phyloP scores from a whole-genome alignment of 768 basidiomycete genomes.

The Termitomyces heimii region DNA sequence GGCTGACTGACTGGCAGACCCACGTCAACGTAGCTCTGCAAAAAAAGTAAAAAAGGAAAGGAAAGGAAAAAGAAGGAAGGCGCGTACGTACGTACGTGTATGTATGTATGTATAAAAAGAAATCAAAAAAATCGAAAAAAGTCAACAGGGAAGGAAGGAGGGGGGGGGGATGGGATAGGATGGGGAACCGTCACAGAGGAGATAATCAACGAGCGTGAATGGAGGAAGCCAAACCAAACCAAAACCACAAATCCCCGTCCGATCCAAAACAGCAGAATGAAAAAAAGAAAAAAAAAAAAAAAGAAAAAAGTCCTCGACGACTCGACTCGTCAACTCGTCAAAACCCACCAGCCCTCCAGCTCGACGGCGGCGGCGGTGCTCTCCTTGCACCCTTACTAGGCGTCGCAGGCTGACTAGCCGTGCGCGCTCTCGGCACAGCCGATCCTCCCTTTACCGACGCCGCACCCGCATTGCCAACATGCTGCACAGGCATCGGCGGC shows the following conservation, averaged over 20 bases:
- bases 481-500: slow-evolving; percentile 28
- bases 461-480: slow-evolving; percentile 1
- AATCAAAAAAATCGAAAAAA: slow-evolving; percentile 3
- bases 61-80: no score
- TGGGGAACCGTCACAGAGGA: neutral
- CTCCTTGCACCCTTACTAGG: slow-evolving; percentile 22
- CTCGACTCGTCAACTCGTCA: no score
- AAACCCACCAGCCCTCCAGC: slow-evolving; percentile 43
- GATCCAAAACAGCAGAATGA: no score
- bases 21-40: neutral
- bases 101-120: neutral
- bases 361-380: slow-evolving; percentile 56
- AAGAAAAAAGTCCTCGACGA: slow-evolving; percentile 1
- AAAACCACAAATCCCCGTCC: slow-evolving; percentile 1
- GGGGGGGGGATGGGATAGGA: neutral
- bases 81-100: no score
- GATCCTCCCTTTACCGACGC: slow-evolving; percentile 8
- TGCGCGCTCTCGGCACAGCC: slow-evolving; percentile 26
- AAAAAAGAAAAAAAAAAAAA: slow-evolving; percentile 9
- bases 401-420: slow-evolving; percentile 40
- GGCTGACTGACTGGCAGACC: slow-evolving; percentile 4
- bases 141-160: neutral
- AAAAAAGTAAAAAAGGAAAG: neutral
- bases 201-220: slow-evolving; percentile 5
- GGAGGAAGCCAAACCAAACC: no score